Percentiles rank a stretch among this genome's conserved stretches.
phyloP scores from a whole-genome alignment of 768 basidiomycete species.

The Tylopilus rubrobrunneus region DNA sequence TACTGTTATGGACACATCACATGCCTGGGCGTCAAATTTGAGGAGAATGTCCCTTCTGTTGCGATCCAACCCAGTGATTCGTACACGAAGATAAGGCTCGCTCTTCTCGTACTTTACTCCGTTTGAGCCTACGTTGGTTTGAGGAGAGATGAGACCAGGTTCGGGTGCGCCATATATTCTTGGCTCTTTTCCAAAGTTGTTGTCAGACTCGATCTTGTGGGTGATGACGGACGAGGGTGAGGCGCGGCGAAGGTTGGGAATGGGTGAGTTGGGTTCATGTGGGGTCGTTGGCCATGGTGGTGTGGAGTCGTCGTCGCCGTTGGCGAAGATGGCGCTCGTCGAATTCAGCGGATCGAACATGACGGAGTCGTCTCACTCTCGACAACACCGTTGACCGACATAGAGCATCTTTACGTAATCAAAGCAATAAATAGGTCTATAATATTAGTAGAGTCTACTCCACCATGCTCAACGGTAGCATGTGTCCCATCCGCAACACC shows the following conservation, averaged over 20 bases:
- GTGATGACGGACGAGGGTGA: constrained; percentile 47
- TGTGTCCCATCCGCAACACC: constrained; percentile 95
- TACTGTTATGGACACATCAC: constrained; percentile 1
- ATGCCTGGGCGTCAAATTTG: constrained; percentile 91
- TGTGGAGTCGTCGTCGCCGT: constrained; percentile 38
- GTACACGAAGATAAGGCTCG: constrained; percentile 83
- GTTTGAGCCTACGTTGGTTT: constrained; percentile 59
- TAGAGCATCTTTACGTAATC: constrained; percentile 16
- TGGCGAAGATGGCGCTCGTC: constrained; percentile 51
- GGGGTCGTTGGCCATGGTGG: constrained; percentile 84
- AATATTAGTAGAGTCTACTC: not conserved
- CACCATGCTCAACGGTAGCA: constrained; percentile 52
- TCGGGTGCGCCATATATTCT: constrained; percentile 87
- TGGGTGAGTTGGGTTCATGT: constrained; percentile 63
- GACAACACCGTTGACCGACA: not conserved
- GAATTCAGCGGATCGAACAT: constrained; percentile 77
- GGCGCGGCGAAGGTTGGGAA: constrained; percentile 67
- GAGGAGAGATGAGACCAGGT: constrained; percentile 76
- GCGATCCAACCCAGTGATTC: constrained; percentile 88
- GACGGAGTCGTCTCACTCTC: not conserved
- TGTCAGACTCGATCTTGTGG: constrained; percentile 48
- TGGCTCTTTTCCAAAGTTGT: constrained; percentile 73
- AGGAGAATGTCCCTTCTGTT: constrained; percentile 93
- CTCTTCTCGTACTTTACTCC: constrained; percentile 69
- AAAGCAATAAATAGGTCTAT: not conserved